Conservation (phyloP, 306 rosid genomes). For the Inga laurina region DNA sequence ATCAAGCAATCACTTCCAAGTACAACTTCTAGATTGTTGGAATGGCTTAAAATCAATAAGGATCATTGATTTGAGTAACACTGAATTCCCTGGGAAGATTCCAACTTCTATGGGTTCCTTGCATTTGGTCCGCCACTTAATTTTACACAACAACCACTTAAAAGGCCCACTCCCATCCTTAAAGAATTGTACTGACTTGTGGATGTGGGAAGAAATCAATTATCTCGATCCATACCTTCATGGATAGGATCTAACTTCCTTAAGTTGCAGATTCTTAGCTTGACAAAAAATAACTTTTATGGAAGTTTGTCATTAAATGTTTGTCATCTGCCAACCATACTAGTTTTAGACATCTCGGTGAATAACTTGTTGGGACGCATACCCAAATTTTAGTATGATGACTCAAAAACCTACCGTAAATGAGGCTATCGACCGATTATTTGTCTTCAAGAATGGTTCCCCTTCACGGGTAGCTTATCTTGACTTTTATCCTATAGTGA, state of each 20-base stretch:
- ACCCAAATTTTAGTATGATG: neutral
- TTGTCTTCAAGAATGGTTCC: neutral
- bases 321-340: neutral
- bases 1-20: neutral
- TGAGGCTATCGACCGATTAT: neutral
- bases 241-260: neutral
- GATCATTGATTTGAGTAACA: neutral
- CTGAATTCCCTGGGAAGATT: neutral
- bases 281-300: neutral
- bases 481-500: neutral
- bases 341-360: neutral
- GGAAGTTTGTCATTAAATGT: neutral
- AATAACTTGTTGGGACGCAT: neutral
- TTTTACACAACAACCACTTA: neutral
- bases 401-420: neutral
- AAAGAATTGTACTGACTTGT: neutral
- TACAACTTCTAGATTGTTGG: neutral
- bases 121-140: neutral
- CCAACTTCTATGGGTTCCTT: neutral
- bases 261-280: neutral
- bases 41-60: neutral
- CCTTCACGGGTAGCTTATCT: fast-evolving
- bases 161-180: neutral
- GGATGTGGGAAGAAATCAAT: neutral
- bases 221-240: neutral